phyloP scores from a whole-genome alignment of 805 yeast genomes.

The Saccharomycopsis capsularis region DNA sequence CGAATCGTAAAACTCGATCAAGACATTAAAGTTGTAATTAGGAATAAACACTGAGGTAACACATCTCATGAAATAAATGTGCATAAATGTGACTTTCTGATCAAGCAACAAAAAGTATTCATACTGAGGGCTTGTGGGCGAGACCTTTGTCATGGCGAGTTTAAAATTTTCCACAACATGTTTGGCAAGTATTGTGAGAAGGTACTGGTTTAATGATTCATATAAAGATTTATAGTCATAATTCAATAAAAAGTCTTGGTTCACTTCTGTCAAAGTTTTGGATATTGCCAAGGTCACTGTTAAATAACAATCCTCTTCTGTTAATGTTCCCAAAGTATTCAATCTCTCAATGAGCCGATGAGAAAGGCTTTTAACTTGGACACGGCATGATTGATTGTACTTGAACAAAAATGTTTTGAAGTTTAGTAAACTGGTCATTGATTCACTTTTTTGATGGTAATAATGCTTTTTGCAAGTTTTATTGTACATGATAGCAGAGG shows the following conservation, averaged over 20 bases:
- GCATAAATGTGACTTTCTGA: conserved; percentile 1
- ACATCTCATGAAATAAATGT: conserved; percentile 1
- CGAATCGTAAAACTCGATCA: background rate
- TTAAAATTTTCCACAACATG: background rate
- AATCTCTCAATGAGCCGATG: background rate
- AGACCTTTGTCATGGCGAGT: background rate
- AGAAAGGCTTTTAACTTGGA: background rate
- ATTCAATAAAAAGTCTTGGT: background rate
- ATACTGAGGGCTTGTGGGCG: background rate
- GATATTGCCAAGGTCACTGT: background rate
- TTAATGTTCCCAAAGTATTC: background rate
- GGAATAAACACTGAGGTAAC: conserved; percentile 3
- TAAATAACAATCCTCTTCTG: background rate
- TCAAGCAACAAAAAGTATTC: background rate
- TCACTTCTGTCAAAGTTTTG: background rate
- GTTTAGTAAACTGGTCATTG: background rate
- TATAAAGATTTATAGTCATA: background rate
- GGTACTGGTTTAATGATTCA: background rate
- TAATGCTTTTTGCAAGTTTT: background rate
- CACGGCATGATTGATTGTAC: background rate
- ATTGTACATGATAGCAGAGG: background rate
- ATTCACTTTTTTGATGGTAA: background rate
- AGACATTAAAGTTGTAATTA: background rate
- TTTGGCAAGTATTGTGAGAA: background rate
- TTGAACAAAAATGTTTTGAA: background rate